These are phyloP conservation scores for Dalbergia cochinchinensis DNA, from an alignment of 306 rosid genomes.

Conservation along the genomic window DNA sequence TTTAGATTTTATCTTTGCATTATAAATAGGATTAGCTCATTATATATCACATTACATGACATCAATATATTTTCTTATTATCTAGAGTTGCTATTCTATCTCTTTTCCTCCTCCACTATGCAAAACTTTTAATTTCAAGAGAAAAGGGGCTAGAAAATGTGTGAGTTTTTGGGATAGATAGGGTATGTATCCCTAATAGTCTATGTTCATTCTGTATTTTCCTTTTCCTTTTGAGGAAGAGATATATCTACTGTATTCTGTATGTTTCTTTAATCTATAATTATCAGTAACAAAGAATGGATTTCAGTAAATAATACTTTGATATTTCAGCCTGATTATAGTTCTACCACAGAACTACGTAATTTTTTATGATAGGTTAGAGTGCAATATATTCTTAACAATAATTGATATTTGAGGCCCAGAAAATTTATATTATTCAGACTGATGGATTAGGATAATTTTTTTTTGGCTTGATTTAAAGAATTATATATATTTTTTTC, in stretches of 20 bases:
- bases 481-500: conserved; percentile 8
- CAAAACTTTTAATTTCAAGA: no score
- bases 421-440: conserved; percentile 3
- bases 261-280: not conserved
- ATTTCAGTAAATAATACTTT: not conserved
- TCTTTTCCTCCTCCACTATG: no score
- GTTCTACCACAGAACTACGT: not conserved
- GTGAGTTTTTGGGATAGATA: not conserved
- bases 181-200: not conserved
- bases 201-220: no score
- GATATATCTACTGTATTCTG: not conserved
- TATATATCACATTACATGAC: no score
- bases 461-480: conserved; percentile 36
- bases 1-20: no score
- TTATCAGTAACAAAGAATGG: not conserved
- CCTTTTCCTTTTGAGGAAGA: no score
- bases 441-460: conserved; percentile 24
- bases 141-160: no score
- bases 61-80: no score
- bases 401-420: conserved; percentile 28
- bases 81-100: no score
- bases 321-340: conserved; percentile 1
- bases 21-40: no score
- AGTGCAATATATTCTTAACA: conserved; percentile 20
- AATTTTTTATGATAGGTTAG: not conserved